Evolutionary conservation across 768 basidiomycete species (phyloP).

Genomic region (Naganishia randhawae): DNA sequence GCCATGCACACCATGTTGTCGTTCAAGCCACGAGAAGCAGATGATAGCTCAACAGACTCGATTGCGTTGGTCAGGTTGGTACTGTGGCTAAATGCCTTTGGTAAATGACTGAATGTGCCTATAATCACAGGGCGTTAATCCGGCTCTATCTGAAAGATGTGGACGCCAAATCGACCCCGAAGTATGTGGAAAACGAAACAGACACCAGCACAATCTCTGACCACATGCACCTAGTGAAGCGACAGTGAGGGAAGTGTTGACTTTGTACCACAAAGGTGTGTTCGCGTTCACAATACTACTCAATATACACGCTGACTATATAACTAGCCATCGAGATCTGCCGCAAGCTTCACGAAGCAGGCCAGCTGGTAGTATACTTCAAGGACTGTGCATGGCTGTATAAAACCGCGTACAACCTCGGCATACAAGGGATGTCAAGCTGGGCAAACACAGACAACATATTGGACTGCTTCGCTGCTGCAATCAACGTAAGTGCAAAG

Average conservation of each 20-base stretch:
- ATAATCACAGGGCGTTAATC: not conserved
- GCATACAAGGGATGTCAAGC: conserved; percentile 7
- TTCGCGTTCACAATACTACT: not conserved
- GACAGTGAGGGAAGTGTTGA: not conserved
- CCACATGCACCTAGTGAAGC: not conserved
- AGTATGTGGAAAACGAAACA: not conserved
- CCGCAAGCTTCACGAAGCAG: not conserved
- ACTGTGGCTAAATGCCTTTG: not conserved
- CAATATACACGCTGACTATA: too few species aligned
- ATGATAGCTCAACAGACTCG: not conserved
- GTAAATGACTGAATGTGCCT: not conserved
- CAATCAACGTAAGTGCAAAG: not conserved
- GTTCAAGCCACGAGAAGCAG: not conserved
- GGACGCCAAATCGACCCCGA: not conserved
- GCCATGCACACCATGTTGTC: not conserved
- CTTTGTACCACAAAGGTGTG: not conserved
- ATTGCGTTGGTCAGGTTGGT: not conserved
- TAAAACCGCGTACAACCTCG: conserved; percentile 25
- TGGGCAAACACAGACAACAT: conserved; percentile 8
- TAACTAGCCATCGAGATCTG: conserved; percentile 6
- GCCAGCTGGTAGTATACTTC: not conserved
- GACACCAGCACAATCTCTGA: not conserved
- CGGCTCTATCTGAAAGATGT: conserved; percentile 11
- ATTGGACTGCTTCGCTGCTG: not conserved
- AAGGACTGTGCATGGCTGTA: conserved; percentile 27